A percentile compares a stretch with the other conserved stretches of the same genome.
Evolutionary conservation across 2,329 filamentous ascomycete genomes (phyloP).

Genomic region (Aspergillus sp.): DNA sequence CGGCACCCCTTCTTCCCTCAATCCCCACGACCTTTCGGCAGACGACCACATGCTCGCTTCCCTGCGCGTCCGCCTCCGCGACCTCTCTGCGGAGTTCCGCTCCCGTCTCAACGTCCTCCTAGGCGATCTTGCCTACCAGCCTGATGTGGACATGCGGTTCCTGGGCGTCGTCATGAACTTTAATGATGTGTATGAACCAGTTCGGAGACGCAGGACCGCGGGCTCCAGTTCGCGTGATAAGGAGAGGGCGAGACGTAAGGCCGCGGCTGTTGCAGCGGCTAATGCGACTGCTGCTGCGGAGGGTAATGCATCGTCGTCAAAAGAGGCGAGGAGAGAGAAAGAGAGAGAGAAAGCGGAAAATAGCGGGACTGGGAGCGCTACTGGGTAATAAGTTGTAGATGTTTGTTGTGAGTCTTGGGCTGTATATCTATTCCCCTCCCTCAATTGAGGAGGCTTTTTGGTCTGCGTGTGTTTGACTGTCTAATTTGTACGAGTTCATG

Average conservation of each 20-base stretch:
- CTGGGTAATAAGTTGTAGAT: not conserved
- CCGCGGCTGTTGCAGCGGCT: constrained; percentile 21
- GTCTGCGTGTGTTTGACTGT: not conserved
- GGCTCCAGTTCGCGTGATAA: constrained; percentile 36
- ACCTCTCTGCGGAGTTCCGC: constrained; percentile 75
- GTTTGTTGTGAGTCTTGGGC: no score
- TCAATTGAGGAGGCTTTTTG: not conserved
- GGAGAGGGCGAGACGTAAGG: constrained; percentile 30
- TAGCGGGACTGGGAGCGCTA: constrained; percentile 8
- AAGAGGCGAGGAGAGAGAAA: constrained; percentile 29
- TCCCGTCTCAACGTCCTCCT: constrained; percentile 76
- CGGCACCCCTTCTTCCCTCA: constrained; percentile 44
- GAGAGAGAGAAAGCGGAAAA: constrained; percentile 14
- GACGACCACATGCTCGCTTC: constrained; percentile 70
- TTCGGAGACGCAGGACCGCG: constrained; percentile 57
- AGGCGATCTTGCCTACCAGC: constrained; percentile 88
- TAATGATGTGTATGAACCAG: constrained; percentile 90
- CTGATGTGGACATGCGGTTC: constrained; percentile 93
- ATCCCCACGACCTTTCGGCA: constrained; percentile 37
- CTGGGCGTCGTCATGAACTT: constrained; percentile 98
- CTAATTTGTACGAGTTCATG: not conserved
- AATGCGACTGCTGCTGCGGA: constrained; percentile 19
- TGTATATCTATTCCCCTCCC: not conserved
- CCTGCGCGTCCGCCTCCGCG: constrained; percentile 70
- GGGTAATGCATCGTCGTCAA: constrained; percentile 10